A percentile compares a stretch with the other conserved stretches of the same genome.
phyloP scores from a whole-genome alignment of 2,329 filamentous ascomycete genomes.

The Epichloe hybrida region DNA sequence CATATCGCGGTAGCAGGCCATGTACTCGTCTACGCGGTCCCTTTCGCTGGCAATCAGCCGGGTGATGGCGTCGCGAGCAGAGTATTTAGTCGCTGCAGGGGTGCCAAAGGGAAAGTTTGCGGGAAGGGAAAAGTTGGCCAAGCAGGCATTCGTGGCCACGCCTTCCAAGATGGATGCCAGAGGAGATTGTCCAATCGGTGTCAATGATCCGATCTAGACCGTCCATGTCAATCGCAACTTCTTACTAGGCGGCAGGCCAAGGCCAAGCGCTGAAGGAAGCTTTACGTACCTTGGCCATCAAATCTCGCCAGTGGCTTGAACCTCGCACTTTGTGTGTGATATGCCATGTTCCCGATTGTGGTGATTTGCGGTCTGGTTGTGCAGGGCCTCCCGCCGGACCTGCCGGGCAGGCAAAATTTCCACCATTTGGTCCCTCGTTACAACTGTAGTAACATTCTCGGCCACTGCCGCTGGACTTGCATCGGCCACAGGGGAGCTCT shows the following conservation, averaged over 20 bases:
- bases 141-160: conserved; percentile 21
- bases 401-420: conserved; percentile 20
- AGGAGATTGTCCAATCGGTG: conserved; percentile 12
- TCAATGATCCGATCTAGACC: conserved; percentile 15
- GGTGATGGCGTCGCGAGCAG: conserved; percentile 17
- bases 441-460: conserved; percentile 24
- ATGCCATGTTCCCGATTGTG: conserved; percentile 19
- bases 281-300: conserved; percentile 22
- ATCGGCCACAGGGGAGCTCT: conserved; percentile 22
- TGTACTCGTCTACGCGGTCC: conserved; percentile 13
- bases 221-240: not conserved
- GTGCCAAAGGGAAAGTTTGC: conserved; percentile 26
- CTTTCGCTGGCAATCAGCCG: conserved; percentile 17
- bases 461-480: conserved; percentile 20
- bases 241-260: too few species aligned
- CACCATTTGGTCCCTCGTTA: conserved; percentile 23
- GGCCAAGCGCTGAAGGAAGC: too few species aligned
- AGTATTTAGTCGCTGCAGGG: conserved; percentile 20
- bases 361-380: conserved; percentile 11
- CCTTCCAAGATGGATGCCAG: conserved; percentile 17
- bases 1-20: conserved; percentile 17
- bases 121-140: conserved; percentile 21
- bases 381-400: conserved; percentile 14
- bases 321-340: conserved; percentile 21
- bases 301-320: conserved; percentile 22